Conservation (phyloP, 2,329 filamentous ascomycete species). For the Calonectria hawksworthii region DNA sequence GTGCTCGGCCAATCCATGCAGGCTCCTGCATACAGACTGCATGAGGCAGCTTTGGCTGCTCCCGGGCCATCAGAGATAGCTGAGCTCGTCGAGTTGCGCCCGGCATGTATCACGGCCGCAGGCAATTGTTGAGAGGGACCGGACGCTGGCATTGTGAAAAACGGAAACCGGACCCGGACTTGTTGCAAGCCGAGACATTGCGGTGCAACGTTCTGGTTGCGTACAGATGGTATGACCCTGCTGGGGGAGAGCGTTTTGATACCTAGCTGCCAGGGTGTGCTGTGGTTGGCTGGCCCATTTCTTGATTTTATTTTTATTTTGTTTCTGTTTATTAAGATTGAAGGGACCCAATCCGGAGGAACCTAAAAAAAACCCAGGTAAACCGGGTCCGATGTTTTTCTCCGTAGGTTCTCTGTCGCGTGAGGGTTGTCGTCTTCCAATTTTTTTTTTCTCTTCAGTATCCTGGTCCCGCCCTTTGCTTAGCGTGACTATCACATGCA, state of each 20-base stretch:
- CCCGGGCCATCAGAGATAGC: background rate
- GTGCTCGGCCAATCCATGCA: background rate
- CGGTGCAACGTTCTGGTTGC: background rate
- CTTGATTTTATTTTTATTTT: background rate
- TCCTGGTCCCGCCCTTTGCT: conserved; percentile 40
- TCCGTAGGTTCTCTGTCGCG: background rate
- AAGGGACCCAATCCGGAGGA: conserved; percentile 6
- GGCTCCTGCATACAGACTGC: background rate
- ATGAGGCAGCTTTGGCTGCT: background rate
- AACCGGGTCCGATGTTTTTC: conserved; percentile 15
- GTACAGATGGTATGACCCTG: background rate
- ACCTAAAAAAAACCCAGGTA: background rate
- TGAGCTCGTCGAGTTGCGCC: background rate
- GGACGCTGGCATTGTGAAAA: background rate
- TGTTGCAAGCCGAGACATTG: background rate
- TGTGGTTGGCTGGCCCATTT: background rate
- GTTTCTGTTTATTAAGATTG: conserved; percentile 2
- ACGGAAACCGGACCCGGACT: background rate
- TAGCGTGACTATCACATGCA: conserved; percentile 48
- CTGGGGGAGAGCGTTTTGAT: background rate
- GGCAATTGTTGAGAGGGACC: background rate
- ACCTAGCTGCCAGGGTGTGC: background rate
- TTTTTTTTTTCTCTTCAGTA: background rate
- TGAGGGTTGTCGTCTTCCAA: conserved; percentile 4
- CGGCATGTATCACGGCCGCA: background rate